Evolutionary conservation across 805 yeast genomes (phyloP).

Genomic region (Candida tibetensis): DNA sequence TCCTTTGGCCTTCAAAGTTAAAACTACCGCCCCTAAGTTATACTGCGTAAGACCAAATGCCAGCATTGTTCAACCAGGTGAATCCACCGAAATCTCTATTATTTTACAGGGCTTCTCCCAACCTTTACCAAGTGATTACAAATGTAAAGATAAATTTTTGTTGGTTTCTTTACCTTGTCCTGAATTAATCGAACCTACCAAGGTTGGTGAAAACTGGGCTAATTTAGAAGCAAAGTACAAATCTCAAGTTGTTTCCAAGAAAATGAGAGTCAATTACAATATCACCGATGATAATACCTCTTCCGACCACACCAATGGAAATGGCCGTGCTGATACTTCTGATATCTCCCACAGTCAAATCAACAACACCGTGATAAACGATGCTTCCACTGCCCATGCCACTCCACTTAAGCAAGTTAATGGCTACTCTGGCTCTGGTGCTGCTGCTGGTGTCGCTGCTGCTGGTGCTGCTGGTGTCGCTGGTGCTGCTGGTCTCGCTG

Average conservation of each 20-base stretch:
- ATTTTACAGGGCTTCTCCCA: constrained; percentile 80
- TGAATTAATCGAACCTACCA: constrained; percentile 50
- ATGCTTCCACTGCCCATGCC: constrained; percentile 12
- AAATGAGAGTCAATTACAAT: constrained; percentile 60
- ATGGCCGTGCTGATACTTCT: constrained; percentile 14
- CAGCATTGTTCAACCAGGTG: constrained; percentile 72
- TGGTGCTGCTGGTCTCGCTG: constrained; percentile 9
- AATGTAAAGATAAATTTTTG: constrained; percentile 89
- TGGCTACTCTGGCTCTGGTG: constrained; percentile 14
- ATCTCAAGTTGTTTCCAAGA: constrained; percentile 56
- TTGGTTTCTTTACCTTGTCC: constrained; percentile 83
- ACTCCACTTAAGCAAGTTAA: constrained; percentile 10
- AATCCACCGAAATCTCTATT: constrained; percentile 68
- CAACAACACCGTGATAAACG: constrained; percentile 10
- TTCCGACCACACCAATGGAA: constrained; percentile 12
- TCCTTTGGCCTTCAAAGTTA: constrained; percentile 86
- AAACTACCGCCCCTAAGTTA: constrained; percentile 95
- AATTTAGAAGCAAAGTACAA: constrained; percentile 60
- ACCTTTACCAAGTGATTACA: constrained; percentile 70
- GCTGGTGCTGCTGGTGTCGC: constrained; percentile 12
- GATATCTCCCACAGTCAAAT: constrained; percentile 11
- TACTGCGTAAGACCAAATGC: constrained; percentile 97
- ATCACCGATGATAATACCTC: constrained; percentile 26
- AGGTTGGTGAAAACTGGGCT: constrained; percentile 74
- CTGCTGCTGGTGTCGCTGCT: constrained; percentile 18